phyloP scores from a whole-genome alignment of 768 basidiomycete species.

The Tephrocybe sp. region DNA sequence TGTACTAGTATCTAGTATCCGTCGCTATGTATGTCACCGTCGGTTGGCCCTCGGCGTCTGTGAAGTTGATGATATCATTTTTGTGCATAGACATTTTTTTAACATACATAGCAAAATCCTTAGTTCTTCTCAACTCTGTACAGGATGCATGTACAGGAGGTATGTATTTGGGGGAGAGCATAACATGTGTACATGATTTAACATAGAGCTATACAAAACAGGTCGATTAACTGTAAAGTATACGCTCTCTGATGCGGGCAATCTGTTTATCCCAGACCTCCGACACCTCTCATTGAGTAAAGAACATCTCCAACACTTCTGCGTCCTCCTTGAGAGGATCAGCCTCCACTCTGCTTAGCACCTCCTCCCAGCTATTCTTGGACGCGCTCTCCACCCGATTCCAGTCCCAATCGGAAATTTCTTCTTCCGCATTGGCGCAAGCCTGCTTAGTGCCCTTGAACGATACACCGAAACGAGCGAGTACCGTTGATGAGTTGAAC shows the following conservation, averaged over 20 bases:
- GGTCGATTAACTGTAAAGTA: conserved; percentile 1
- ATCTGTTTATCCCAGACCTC: conserved; percentile 1
- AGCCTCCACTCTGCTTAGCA: conserved; percentile 35
- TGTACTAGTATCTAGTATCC: no score
- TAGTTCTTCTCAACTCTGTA: no score
- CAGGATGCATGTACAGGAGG: no score
- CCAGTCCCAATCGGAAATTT: conserved; percentile 49
- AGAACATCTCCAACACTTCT: conserved; percentile 39
- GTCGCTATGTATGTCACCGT: not conserved
- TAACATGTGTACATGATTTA: conserved; percentile 19
- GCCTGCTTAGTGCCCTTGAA: conserved; percentile 52
- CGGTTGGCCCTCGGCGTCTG: no score
- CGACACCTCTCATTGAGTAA: not conserved
- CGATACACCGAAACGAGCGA: conserved; percentile 57
- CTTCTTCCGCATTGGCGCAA: conserved; percentile 54
- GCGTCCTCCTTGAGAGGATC: conserved; percentile 36
- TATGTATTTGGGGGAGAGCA: conserved; percentile 1
- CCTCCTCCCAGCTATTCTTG: conserved; percentile 39
- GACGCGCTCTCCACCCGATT: conserved; percentile 37
- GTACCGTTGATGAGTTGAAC: conserved; percentile 36
- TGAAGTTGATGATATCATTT: conserved; percentile 4
- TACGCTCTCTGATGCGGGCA: not conserved
- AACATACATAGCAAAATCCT: no score
- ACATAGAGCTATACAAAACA: conserved; percentile 16
- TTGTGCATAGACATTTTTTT: no score